Evolutionary conservation across 139 green algal genomes (phyloP).

Genomic region (Trebouxia sp.): DNA sequence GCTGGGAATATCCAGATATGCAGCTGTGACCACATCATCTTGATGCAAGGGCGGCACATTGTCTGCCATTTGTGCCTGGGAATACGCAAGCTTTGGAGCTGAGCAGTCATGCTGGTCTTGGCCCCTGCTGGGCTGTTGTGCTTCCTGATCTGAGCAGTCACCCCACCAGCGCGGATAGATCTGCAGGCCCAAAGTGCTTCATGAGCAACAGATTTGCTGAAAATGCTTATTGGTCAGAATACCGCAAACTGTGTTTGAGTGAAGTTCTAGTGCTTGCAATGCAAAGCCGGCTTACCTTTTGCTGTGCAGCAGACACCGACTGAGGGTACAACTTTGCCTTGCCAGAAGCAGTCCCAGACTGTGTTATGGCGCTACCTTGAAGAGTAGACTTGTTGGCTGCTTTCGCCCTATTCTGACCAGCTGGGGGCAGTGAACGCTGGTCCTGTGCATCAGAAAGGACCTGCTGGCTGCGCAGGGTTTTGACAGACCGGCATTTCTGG

Average conservation of each 20-base stretch:
- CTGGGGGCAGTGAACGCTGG: too few species aligned
- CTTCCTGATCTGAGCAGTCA: neutral
- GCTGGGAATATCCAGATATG: conserved; percentile 18
- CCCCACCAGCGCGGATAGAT: conserved; percentile 22
- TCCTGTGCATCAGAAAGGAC: neutral
- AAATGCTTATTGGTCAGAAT: too few species aligned
- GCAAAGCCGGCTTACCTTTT: too few species aligned
- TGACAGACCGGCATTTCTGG: neutral
- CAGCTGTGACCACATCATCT: conserved; percentile 4
- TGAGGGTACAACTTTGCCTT: too few species aligned
- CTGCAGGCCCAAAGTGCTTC: too few species aligned
- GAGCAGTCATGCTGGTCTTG: neutral
- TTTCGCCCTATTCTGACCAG: neutral
- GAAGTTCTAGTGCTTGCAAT: too few species aligned
- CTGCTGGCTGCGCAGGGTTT: neutral
- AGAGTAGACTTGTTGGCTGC: neutral
- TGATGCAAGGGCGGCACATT: neutral
- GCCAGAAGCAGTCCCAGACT: too few species aligned
- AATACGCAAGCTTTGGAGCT: conserved; percentile 14
- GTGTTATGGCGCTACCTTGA: too few species aligned
- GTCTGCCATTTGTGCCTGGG: neutral
- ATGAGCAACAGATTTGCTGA: too few species aligned
- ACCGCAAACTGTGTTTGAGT: too few species aligned
- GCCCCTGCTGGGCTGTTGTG: neutral
- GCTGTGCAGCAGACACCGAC: too few species aligned